phyloP scores from a whole-genome alignment of 1,284 basidiomycete species.

The Moesziomyces sp. region DNA sequence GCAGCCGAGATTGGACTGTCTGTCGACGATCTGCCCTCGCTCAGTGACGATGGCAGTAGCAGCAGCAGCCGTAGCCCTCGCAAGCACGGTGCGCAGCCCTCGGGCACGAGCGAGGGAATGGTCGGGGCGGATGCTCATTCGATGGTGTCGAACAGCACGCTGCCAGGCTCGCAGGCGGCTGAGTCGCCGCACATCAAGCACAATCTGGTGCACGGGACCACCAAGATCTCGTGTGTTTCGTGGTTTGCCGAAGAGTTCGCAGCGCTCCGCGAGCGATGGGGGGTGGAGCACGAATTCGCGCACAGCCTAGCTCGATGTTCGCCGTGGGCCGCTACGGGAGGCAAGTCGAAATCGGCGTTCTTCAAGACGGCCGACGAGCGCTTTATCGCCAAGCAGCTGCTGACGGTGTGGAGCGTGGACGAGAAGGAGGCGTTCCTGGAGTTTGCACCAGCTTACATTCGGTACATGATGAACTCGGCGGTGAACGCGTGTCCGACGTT shows the following conservation, averaged over 20 bases:
- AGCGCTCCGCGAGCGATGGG: slow-evolving; percentile 55
- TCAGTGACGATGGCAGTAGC: not conserved
- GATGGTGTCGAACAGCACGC: slow-evolving; percentile 33
- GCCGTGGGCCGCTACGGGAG: slow-evolving; percentile 53
- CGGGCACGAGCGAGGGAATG: slow-evolving; percentile 19
- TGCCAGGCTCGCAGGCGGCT: slow-evolving; percentile 34
- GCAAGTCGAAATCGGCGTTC: slow-evolving; percentile 58
- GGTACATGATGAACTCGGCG: slow-evolving; percentile 59
- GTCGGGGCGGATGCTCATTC: slow-evolving; percentile 31
- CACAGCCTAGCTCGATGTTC: slow-evolving; percentile 54
- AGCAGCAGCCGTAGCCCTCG: slow-evolving; percentile 6
- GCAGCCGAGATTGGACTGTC: not conserved
- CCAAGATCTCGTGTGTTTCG: slow-evolving; percentile 61
- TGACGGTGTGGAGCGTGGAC: slow-evolving; percentile 60
- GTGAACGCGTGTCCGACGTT: slow-evolving; percentile 56
- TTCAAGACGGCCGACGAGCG: slow-evolving; percentile 57
- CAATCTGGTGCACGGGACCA: slow-evolving; percentile 48
- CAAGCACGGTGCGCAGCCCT: slow-evolving; percentile 15
- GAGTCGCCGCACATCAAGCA: slow-evolving; percentile 63
- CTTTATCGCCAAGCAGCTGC: slow-evolving; percentile 59
- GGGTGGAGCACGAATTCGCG: slow-evolving; percentile 53
- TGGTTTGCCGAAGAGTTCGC: slow-evolving; percentile 65
- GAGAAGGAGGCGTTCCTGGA: slow-evolving; percentile 63
- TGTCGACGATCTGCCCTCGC: slow-evolving; percentile 7
- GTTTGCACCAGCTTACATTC: slow-evolving; percentile 60